These are phyloP conservation scores for Podila minutissima DNA, from an alignment of 192 early-diverging fungal species.

Conservation along the genomic window DNA sequence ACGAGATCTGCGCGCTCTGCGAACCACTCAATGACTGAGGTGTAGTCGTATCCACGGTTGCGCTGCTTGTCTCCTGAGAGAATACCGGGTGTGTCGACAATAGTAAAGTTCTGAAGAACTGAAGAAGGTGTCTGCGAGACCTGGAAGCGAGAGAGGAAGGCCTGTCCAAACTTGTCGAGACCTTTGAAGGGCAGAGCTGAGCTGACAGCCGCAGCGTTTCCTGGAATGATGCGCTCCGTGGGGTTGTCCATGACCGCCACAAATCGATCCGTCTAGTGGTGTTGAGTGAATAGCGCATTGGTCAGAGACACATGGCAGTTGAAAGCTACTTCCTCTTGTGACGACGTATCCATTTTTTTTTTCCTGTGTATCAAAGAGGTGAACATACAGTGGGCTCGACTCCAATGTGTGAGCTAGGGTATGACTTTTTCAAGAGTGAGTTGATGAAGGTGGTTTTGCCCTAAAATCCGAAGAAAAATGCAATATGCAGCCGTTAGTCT, in stretches of 20 bases:
- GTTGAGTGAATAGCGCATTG: too few relatives aligned
- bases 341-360: too few relatives aligned
- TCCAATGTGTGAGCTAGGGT: slow-evolving; percentile 83
- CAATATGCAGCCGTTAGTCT: background rate
- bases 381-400: slow-evolving; percentile 71
- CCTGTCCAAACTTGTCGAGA: slow-evolving; percentile 77
- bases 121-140: slow-evolving; percentile 82
- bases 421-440: slow-evolving; percentile 77
- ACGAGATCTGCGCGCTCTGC: slow-evolving; percentile 86
- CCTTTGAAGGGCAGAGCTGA: slow-evolving; percentile 80
- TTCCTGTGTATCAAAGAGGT: background rate
- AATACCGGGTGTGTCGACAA: slow-evolving; percentile 89
- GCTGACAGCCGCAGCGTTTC: slow-evolving; percentile 82
- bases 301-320: too few relatives aligned
- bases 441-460: slow-evolving; percentile 88
- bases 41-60: slow-evolving; percentile 84
- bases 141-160: slow-evolving; percentile 85
- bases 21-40: slow-evolving; percentile 84
- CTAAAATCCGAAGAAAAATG: slow-evolving; percentile 12
- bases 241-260: slow-evolving; percentile 82
- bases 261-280: slow-evolving; percentile 76
- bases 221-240: slow-evolving; percentile 81
- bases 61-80: slow-evolving; percentile 83
- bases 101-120: slow-evolving; percentile 78
- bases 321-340: too few relatives aligned